Evolutionary conservation across 192 early-diverging fungal species (phyloP), one percentile per base, ranked within the genome.

Genomic region (Thoreauomyces humboldtii): DNA sequence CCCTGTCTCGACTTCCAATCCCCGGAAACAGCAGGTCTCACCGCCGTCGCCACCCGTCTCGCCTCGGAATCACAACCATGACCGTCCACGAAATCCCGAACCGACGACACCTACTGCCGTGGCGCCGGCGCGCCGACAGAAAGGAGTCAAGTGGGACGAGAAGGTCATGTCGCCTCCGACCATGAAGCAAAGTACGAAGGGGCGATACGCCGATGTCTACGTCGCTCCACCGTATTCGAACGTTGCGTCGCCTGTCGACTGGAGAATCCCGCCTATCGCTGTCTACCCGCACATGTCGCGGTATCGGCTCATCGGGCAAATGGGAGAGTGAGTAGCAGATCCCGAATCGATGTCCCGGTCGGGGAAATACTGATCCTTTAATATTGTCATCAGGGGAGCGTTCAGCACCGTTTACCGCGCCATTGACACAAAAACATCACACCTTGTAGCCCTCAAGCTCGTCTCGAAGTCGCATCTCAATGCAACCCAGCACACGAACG

Each of bases 401-500:
- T 93, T 93, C 75, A 89, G 87, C 54, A 88, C 86, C 63, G 92
- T 93, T 11, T 92, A 89, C 77, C 83, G 85, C 61, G 92, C 89
- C 12, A 58, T 75, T 32, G 87, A 88, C 52, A 82, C 70, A n/a
- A 67, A 73, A 56, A 81, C 81, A 7, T 75, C 86, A 29, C 63
- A 83, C 41, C 69, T 88, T 44, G 92, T 94, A 27, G 92, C 91
- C 12, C 82, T 94, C 70, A 94, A 94, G 77, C 82, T 90, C 12
- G 91, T 90, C 6, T 74, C 86, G 64, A 94, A 90, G 70, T 63
- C 66, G 9, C 88, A 91, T n/a, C 72, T 92, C 62, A 85, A 84
- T 61, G 65, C 86, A n/a, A 58, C 52, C 14, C 75, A 87, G 86
- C 81, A 85, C 38, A 87, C 85, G 29, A 90, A 88, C 70, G 89